A percentile compares a stretch with the other conserved stretches of the same genome.
phyloP scores from a whole-genome alignment of 208 protist species.

The Leishmania braziliensis region DNA sequence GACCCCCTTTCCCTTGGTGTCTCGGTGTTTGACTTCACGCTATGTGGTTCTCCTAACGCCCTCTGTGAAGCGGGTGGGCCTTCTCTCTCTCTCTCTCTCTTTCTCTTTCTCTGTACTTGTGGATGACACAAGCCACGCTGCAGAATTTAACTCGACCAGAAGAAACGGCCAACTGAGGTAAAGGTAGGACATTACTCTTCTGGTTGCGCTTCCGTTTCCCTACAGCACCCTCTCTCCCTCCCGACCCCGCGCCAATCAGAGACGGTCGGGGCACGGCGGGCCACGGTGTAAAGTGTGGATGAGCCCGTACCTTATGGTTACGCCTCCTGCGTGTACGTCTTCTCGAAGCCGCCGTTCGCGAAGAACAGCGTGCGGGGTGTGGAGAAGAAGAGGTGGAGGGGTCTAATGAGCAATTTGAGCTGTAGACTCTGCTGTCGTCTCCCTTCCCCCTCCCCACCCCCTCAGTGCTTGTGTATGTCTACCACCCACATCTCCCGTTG shows the following conservation, averaged over 20 bases:
- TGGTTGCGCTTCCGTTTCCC: neutral
- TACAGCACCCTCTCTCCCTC: neutral
- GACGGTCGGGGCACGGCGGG: neutral
- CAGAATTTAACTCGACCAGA: too few relatives aligned
- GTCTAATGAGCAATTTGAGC: neutral
- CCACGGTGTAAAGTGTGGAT: neutral
- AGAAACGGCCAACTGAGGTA: neutral
- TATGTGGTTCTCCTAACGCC: neutral
- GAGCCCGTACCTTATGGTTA: neutral
- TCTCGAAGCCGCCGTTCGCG: neutral
- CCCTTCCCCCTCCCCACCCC: neutral
- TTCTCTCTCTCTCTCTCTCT: too few relatives aligned
- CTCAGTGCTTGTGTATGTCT: neutral
- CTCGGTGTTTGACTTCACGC: neutral
- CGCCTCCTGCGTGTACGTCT: neutral
- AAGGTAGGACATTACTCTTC: neutral
- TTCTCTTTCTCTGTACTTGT: neutral
- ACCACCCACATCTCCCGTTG: neutral
- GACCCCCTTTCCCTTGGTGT: neutral
- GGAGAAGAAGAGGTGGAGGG: neutral
- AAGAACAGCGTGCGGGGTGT: neutral
- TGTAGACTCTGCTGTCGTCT: neutral
- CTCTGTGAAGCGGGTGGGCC: neutral
- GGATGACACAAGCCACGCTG: neutral
- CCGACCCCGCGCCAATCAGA: neutral